Evolutionary conservation across 768 basidiomycete genomes (phyloP).

Genomic region (Phylloporus sp.): DNA sequence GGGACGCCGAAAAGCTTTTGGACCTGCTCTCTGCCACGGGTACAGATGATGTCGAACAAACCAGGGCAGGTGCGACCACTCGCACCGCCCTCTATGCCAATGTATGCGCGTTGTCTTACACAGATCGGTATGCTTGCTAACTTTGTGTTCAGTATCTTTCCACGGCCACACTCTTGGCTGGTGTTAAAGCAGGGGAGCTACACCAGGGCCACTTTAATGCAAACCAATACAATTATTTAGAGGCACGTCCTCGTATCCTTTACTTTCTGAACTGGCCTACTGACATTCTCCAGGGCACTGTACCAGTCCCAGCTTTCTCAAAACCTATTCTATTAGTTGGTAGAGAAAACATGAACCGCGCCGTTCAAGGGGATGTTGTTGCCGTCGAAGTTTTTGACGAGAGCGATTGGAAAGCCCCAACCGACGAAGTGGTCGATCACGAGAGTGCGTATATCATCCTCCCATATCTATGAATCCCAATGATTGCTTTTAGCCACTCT

Average conservation of each 20-base stretch:
- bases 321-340: constrained; percentile 85
- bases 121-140: neutral
- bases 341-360: constrained; percentile 91
- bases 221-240: constrained; percentile 93
- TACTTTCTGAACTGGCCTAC: neutral
- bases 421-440: constrained; percentile 91
- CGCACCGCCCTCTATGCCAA: constrained; percentile 71
- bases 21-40: constrained; percentile 78
- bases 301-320: constrained; percentile 64
- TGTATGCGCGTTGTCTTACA: constrained; percentile 37
- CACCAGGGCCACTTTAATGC: constrained; percentile 95
- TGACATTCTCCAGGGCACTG: constrained; percentile 63
- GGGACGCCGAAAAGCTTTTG: constrained; percentile 59
- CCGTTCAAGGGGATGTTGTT: constrained; percentile 91
- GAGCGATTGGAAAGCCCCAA: constrained; percentile 88
- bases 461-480: neutral
- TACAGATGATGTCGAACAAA: constrained; percentile 60
- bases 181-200: constrained; percentile 78
- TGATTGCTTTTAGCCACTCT: constrained; percentile 53
- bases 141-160: constrained; percentile 65
- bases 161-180: constrained; percentile 65
- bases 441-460: constrained; percentile 52
- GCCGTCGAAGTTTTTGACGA: constrained; percentile 85
- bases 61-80: constrained; percentile 48
- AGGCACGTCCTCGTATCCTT: constrained; percentile 43